These are phyloP conservation scores for Chrysoporthe austroafricana DNA, from an alignment of 2,329 filamentous ascomycete species.

Conservation along the genomic window DNA sequence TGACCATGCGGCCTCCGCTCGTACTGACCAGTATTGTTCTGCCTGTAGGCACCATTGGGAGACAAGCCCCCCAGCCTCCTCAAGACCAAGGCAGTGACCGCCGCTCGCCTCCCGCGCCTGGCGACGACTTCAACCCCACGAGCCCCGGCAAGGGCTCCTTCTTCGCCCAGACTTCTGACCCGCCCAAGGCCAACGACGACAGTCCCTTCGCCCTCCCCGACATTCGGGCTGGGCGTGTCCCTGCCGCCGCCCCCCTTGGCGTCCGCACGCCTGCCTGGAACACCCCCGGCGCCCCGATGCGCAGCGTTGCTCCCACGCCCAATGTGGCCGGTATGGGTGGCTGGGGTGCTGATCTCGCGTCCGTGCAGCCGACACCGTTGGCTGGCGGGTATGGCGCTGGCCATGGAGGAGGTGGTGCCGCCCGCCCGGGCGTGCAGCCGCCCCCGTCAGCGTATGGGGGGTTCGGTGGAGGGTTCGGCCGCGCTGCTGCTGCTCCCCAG, in stretches of 20 bases:
- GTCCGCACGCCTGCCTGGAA: neutral
- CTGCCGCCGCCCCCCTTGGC: neutral
- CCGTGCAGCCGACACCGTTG: neutral
- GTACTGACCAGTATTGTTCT: neutral
- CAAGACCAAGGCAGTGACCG: neutral
- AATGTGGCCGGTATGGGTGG: neutral
- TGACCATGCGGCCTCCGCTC: neutral
- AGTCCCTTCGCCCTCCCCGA: neutral
- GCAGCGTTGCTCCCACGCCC: neutral
- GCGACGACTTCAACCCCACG: neutral
- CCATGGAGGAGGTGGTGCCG: constrained; percentile 12
- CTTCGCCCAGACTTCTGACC: neutral
- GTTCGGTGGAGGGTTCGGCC: neutral
- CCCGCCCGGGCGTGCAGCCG: neutral
- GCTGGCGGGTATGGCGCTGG: neutral
- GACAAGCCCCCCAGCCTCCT: neutral
- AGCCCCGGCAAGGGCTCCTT: neutral
- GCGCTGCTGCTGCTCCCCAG: neutral
- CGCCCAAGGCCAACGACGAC: neutral
- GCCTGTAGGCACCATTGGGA: neutral
- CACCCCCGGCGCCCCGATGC: neutral
- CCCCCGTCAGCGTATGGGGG: neutral
- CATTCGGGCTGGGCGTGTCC: neutral
- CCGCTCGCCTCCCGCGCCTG: neutral
- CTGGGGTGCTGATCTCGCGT: neutral